Evolutionary conservation across 1,284 basidiomycete genomes (phyloP), one percentile per base, ranked within the genome.

Genomic region (Ustilago esculenta): DNA sequence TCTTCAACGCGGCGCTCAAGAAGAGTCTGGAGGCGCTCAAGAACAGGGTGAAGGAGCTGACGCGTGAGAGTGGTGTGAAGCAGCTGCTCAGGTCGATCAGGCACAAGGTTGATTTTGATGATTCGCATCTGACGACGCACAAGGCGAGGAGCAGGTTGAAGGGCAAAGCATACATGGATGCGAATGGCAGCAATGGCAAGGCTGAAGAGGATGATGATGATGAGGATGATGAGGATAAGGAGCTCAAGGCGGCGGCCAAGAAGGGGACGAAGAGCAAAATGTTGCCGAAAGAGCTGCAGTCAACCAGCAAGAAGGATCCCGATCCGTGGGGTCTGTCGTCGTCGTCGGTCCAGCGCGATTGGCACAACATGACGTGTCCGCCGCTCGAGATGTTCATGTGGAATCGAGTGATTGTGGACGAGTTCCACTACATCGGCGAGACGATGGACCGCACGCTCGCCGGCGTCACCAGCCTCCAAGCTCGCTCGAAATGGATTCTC

Each of bases 401-500:
- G 72, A 86, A 90, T 7, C 89, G 94, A 3, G 87, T 92, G 43
- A 90, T 96, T 46, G 89, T 96, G 41, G 94, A 97, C 83, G 94
- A 97, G 82, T 97, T 95, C 82, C 95, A 94, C 1, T 97, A 97
- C 80, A 86, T 95, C 14, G 88, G 90, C 30, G 73, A 69, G 29
- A 49, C 60, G 9, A 71, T 71, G 32, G 92, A 90, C 49, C 89
- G 90, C 73, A 86, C 89, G 8, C 89, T 92, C 52, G 86, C 91
- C 1, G 86, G 94, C 72, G 86, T 95, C 25, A 91, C 91, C 3
- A 87, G 87, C 34, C 83, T 95, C 21, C 87, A 88, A 21, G 90
- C 92, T 0, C 88, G 90, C 55, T 87, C 91, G 63, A 90, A 89
- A 52, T 97, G 94, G 94, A 91, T 97, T 4, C 86, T 97, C n/a